A percentile compares a stretch with the other conserved stretches of the same genome.
These are phyloP conservation scores for Globisporangium parvum DNA, from an alignment of 352 stramenopile genomes.

Conservation along the genomic window DNA sequence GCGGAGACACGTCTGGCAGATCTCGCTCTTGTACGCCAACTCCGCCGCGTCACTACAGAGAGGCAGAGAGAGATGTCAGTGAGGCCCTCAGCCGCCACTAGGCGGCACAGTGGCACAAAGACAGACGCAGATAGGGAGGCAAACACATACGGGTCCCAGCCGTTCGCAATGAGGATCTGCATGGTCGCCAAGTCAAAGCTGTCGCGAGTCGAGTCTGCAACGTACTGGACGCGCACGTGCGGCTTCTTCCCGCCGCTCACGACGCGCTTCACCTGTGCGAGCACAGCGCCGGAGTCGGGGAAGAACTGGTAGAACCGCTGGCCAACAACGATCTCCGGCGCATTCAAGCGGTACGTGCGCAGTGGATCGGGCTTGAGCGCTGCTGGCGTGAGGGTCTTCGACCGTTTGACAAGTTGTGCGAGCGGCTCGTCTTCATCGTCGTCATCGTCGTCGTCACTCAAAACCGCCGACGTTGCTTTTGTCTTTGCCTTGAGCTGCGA, in stretches of 20 bases:
- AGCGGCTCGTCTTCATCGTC: constrained; percentile 6
- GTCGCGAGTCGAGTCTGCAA: constrained; percentile 46
- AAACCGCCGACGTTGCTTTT: neutral
- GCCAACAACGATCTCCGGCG: constrained; percentile 47
- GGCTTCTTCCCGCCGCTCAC: constrained; percentile 70
- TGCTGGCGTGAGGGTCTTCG: constrained; percentile 33
- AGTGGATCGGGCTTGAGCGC: constrained; percentile 43
- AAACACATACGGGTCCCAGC: constrained; percentile 45
- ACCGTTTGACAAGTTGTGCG: neutral
- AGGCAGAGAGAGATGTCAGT: too few relatives aligned
- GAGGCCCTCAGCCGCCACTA: too few relatives aligned
- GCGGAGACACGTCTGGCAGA: constrained; percentile 79
- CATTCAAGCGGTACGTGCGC: constrained; percentile 37
- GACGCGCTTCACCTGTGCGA: constrained; percentile 70
- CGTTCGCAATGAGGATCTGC: constrained; percentile 79
- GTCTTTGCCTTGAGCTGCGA: neutral
- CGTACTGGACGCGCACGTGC: constrained; percentile 58
- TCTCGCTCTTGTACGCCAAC: constrained; percentile 70
- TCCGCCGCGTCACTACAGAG: constrained; percentile 44
- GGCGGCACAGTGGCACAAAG: too few relatives aligned
- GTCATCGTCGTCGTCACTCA: constrained; percentile 2
- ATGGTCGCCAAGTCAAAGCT: constrained; percentile 58
- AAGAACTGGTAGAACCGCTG: constrained; percentile 80
- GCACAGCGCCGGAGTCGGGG: constrained; percentile 39
- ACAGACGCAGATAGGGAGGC: neutral